Base-by-base conservation (phyloP, 768 basidiomycete genomes). In the Rhodosporidiobolus odoratus region DNA sequence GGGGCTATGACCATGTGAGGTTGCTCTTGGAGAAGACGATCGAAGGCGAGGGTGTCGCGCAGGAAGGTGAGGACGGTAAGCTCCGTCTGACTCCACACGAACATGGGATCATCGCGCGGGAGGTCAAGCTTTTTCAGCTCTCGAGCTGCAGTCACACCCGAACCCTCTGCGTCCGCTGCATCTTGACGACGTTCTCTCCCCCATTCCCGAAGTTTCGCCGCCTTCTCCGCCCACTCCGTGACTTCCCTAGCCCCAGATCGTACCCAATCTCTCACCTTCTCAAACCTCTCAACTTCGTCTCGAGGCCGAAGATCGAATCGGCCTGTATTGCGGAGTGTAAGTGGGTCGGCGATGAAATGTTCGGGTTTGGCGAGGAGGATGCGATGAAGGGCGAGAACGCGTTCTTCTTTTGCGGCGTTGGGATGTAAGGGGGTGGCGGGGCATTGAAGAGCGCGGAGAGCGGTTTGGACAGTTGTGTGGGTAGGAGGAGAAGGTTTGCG, bases 231-330 rank as follows among this genome's bases (percentile, higher is more conserved):
- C 58, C 73, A 77, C 13, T 8, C 13, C 0, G 10, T 17, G 12
- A 74, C 47, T 79, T 83, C 8, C 79, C 72, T 15, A 84, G 84
- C 78, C 16, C 71, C 68, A 19, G 62, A 34, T 34, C 83, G 80
- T 38, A 84, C 79, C 85, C 89, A 84, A 15, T 79, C 76, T 25
- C 76, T 77, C 3, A 91, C 84, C 7, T 69, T 74, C 43, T 82
- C 65, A 47, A 91, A 79, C 62, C 83, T 83, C 34, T 84, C 76
- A 4, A 89, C 80, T 43, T 90, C 84, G 6, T 81, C 78, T 57
- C 79, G 78, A 0, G 91, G 89, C 3, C 91, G 86, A 38, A 92
- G 84, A 52, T 81, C 75, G 79, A 91, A 89, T 1, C 73, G 79
- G 66, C 86, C 85, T 6, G 80, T 79, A 30, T 79, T 71, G 34